phyloP scores from a whole-genome alignment of 2,329 filamentous ascomycete genomes.

The Aspergillus uvarum region DNA sequence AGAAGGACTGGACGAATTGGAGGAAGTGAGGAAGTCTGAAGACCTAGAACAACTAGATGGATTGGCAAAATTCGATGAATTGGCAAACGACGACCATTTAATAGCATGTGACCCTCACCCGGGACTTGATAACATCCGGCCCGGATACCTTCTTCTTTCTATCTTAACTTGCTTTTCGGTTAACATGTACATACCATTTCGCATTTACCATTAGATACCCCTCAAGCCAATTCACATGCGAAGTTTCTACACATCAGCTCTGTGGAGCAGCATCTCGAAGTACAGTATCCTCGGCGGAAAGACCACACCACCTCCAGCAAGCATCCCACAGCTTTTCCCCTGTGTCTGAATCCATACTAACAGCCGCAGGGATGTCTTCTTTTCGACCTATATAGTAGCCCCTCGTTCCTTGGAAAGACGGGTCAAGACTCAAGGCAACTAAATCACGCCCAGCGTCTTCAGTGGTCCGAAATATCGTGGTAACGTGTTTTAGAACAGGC shows the following conservation, averaged over 20 bases:
- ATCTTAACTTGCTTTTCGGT: too few species aligned
- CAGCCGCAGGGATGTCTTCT: neutral
- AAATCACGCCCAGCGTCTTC: constrained; percentile 22
- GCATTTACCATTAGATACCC: neutral
- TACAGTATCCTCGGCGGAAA: constrained; percentile 13
- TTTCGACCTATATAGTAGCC: constrained; percentile 21
- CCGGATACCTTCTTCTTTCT: too few species aligned
- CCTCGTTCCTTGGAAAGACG: constrained; percentile 12
- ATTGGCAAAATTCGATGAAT: too few species aligned
- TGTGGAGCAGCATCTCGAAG: neutral
- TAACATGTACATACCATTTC: too few species aligned
- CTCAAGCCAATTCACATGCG: neutral
- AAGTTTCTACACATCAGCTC: neutral
- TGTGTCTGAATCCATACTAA: constrained; percentile 5
- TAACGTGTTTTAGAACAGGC: constrained; percentile 20
- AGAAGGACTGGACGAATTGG: too few species aligned
- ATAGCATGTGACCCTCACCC: too few species aligned
- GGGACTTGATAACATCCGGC: too few species aligned
- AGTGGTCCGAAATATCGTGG: constrained; percentile 15
- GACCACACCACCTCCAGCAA: constrained; percentile 21
- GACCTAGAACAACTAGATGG: too few species aligned
- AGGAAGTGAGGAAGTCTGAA: too few species aligned
- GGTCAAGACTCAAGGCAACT: constrained; percentile 15
- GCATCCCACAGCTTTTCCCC: constrained; percentile 19
- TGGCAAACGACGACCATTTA: too few species aligned